Evolutionary conservation across 345 rosid species (phyloP).

Genomic region (Erysimum cheiranthoides): DNA sequence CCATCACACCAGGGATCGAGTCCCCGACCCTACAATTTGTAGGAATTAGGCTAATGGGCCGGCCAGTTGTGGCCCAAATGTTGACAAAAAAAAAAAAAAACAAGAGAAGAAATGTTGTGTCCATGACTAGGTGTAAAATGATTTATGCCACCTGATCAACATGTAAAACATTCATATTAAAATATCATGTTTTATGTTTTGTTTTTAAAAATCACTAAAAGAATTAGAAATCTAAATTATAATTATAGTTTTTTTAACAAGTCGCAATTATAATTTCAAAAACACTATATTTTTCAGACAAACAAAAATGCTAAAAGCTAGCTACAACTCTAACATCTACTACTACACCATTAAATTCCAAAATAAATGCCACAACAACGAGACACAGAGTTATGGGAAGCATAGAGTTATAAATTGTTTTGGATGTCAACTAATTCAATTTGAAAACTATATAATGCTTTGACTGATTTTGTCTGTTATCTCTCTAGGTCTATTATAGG

Average conservation of each 20-base stretch:
- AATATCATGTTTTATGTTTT: no score
- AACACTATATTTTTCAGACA: neutral
- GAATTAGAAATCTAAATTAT: neutral
- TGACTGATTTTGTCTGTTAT: conserved; percentile 22
- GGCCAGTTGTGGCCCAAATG: no score
- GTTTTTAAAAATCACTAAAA: no score
- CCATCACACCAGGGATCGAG: no score
- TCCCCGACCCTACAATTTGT: no score
- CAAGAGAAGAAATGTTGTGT: conserved; percentile 27
- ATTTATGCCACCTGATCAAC: conserved; percentile 33
- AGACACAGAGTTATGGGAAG: conserved; percentile 1
- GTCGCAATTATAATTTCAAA: neutral
- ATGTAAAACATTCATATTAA: neutral
- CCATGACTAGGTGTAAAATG: conserved; percentile 32
- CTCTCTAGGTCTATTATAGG: conserved; percentile 7
- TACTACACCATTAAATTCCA: neutral
- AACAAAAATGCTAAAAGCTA: conserved; percentile 4
- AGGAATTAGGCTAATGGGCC: no score
- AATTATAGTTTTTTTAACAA: no score
- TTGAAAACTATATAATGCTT: neutral
- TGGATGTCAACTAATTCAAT: neutral
- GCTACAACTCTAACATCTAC: conserved; percentile 23
- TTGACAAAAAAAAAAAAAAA: no score
- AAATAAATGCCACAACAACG: conserved; percentile 14
- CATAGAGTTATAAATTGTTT: neutral